Base-by-base conservation (phyloP, 305 asterid genomes). In the Fraxinus angustifolia region DNA sequence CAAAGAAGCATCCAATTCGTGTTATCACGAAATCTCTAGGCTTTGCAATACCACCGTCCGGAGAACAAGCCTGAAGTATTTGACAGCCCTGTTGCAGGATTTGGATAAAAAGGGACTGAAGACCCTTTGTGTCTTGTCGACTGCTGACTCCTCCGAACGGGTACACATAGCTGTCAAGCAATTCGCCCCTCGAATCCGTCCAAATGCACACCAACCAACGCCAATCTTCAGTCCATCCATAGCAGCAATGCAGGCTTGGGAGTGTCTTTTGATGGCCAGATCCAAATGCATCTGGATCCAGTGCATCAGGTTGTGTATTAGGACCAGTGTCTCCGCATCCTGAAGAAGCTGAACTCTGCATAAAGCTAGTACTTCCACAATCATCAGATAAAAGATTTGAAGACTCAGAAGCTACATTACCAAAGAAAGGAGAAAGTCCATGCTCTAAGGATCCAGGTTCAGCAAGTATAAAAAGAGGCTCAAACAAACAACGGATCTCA, bases 221-320 rank as follows among this genome's bases (percentile, higher is more conserved):
- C 99, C 99, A 96, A 91, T 96, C 99, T 86, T 96, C 99, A 75
- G 98, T 94, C 99, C 99, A 96, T 75, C 98, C 99, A 88, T 96
- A 96, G 90, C 99, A 94, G 87, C 99, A 96, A 87, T 96, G 99
- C 86, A 96, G 87, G 84, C 97, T 92, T 33, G 99, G 97, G 76
- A 90, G 90, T 81, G 92, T 79, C 90, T 91, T 94, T 77, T 88
- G 97, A 87, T 88, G 90, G 81, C 92, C 91, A 83, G 97, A 84
- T 56, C 92, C 92, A 83, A 89, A 88, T 77, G 93, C 89, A 89
- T 94, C 98, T 10, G 94, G 83, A 83, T 90, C 96, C 79, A 90
- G 68, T 78, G 96, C 85, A 73, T 91, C 98, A 70, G 85, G 82
- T 85, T 90, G 98, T 74, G 96, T 82, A 87, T 62, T 82, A 50